Percentiles rank a stretch among this genome's conserved stretches.
Evolutionary conservation across 768 basidiomycete species (phyloP).

Genomic region (Tricholoma furcatifolium): DNA sequence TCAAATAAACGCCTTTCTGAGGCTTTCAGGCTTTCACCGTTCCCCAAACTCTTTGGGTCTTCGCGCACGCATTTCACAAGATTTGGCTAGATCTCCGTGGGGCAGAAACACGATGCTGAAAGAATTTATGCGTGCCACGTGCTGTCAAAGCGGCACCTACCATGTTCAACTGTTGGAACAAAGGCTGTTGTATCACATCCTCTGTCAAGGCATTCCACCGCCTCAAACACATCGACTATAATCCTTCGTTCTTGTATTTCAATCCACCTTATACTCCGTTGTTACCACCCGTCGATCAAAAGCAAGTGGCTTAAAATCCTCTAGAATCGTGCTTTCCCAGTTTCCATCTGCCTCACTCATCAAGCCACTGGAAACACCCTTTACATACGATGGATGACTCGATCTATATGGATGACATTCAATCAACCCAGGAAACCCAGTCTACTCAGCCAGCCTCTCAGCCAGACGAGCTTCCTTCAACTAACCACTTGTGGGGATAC

Average conservation of each 20-base stretch:
- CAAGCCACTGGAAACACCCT: neutral
- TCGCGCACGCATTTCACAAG: too few species aligned
- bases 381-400: constrained; percentile 9
- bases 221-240: neutral
- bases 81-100: neutral
- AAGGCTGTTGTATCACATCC: neutral
- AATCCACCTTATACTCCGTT: too few species aligned
- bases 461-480: constrained; percentile 9
- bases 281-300: too few species aligned
- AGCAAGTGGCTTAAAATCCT: neutral
- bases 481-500: constrained; percentile 65
- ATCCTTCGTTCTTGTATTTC: too few species aligned
- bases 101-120: neutral
- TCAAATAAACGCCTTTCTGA: too few species aligned
- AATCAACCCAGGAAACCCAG: constrained; percentile 30
- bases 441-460: constrained; percentile 45
- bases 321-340: too few species aligned
- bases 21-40: too few species aligned
- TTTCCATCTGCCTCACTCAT: too few species aligned
- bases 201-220: neutral
- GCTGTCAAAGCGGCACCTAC: neutral
- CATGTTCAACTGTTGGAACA: neutral
- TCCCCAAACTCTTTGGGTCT: too few species aligned
- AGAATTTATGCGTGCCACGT: neutral
- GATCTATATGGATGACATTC: constrained; percentile 18